A percentile compares a stretch with the other conserved stretches of the same genome.
phyloP scores from a whole-genome alignment of 352 stramenopile species.

The Globisporangium carolinianum region DNA sequence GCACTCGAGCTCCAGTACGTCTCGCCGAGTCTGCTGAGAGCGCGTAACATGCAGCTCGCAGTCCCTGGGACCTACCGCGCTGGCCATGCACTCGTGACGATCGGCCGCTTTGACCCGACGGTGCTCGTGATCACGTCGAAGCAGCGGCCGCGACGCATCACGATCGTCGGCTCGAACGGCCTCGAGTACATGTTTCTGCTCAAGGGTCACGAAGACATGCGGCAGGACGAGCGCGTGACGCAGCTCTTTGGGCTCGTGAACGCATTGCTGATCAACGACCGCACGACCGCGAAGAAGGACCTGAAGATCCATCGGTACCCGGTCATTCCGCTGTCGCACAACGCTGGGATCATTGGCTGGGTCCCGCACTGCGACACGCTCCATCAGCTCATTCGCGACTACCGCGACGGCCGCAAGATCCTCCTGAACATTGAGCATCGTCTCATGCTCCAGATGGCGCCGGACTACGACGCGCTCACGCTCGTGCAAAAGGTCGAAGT shows the following conservation, averaged over 20 bases:
- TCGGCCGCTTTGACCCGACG: slow-evolving; percentile 86
- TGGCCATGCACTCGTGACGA: slow-evolving; percentile 63
- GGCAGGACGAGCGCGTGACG: slow-evolving; percentile 99
- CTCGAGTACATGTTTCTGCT: slow-evolving; percentile 98
- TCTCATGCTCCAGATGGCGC: slow-evolving; percentile 81
- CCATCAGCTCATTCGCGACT: slow-evolving; percentile 95
- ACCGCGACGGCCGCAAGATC: slow-evolving; percentile 88
- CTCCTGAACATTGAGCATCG: slow-evolving; percentile 94
- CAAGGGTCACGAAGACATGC: slow-evolving; percentile 99
- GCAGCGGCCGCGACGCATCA: slow-evolving; percentile 94
- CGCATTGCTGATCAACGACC: slow-evolving; percentile 95
- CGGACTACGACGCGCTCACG: slow-evolving; percentile 95
- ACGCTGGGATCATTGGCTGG: slow-evolving; percentile 97
- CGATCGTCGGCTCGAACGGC: slow-evolving; percentile 94
- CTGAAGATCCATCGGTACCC: slow-evolving; percentile 97
- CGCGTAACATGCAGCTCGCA: slow-evolving; percentile 91
- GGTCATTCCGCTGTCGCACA: slow-evolving; percentile 97
- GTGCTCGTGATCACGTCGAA: slow-evolving; percentile 98
- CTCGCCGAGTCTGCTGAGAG: slow-evolving; percentile 89
- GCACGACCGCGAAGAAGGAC: slow-evolving; percentile 95
- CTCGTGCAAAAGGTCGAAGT: slow-evolving; percentile 99
- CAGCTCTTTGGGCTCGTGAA: slow-evolving; percentile 99
- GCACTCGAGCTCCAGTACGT: slow-evolving; percentile 95
- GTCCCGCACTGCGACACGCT: slow-evolving; percentile 98
- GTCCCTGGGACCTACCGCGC: slow-evolving; percentile 91